phyloP scores from a whole-genome alignment of 176 grass and related monocot genomes.

The Dactylis glomerata region DNA sequence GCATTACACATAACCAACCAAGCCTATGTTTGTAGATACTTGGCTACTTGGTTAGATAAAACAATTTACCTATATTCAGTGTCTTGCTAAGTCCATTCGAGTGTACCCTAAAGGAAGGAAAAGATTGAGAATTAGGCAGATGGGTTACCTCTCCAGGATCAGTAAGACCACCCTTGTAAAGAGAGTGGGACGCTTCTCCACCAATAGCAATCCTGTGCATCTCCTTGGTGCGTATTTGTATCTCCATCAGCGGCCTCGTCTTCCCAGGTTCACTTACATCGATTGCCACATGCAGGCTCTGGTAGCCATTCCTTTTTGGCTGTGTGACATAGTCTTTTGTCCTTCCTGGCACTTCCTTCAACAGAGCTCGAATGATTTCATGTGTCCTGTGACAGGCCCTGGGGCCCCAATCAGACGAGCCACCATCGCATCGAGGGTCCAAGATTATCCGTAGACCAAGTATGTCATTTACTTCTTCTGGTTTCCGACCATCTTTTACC shows the following conservation, averaged over 20 bases:
- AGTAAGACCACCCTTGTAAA: constrained; percentile 91
- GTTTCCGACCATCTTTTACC: constrained; percentile 77
- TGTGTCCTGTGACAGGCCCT: constrained; percentile 66
- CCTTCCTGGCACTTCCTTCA: constrained; percentile 71
- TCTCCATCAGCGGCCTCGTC: constrained; percentile 74
- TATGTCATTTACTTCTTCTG: constrained; percentile 88
- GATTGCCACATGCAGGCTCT: constrained; percentile 83
- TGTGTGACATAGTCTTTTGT: constrained; percentile 80
- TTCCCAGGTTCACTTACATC: constrained; percentile 72
- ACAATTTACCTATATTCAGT: background rate
- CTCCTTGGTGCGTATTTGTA: constrained; percentile 85
- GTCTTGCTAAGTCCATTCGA: background rate
- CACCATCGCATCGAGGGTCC: constrained; percentile 29
- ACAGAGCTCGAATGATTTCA: constrained; percentile 57
- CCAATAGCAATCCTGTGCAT: constrained; percentile 78
- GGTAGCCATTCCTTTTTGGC: constrained; percentile 87
- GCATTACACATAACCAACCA: background rate
- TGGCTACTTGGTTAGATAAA: background rate
- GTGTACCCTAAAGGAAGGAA: constrained; percentile 5
- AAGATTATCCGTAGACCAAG: constrained; percentile 82
- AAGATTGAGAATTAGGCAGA: background rate
- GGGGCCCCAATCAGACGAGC: constrained; percentile 26
- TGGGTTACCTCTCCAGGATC: constrained; percentile 72
- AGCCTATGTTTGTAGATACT: background rate
- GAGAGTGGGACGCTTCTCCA: constrained; percentile 84